These are phyloP conservation scores for Morella rubra DNA, from an alignment of 306 rosid genomes.

Conservation along the genomic window DNA sequence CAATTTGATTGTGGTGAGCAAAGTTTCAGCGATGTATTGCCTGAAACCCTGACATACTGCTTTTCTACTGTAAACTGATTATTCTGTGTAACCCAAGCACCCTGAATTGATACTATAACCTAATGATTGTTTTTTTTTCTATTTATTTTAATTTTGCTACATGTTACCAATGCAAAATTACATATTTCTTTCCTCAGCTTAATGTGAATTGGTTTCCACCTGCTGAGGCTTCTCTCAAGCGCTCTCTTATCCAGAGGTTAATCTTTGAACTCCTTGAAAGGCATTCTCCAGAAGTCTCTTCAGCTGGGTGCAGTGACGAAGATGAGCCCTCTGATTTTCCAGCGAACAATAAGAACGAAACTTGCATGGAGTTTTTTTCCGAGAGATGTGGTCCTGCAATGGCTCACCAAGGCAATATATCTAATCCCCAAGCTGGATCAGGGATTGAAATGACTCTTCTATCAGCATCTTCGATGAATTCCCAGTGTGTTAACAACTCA, in stretches of 20 bases:
- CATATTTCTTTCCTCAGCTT: constrained; percentile 56
- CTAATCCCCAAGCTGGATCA: constrained; percentile 46
- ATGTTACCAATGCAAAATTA: constrained; percentile 22
- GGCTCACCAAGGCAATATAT: constrained; percentile 38
- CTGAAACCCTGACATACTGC: neutral
- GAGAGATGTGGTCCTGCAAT: constrained; percentile 40
- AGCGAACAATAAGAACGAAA: constrained; percentile 41
- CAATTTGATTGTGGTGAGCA: neutral
- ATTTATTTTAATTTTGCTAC: constrained; percentile 10
- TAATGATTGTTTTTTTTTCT: constrained; percentile 9
- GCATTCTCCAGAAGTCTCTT: constrained; percentile 41
- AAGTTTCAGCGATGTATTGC: neutral
- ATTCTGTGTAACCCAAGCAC: neutral
- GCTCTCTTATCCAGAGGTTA: constrained; percentile 78
- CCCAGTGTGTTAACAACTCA: constrained; percentile 53
- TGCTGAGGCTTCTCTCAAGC: constrained; percentile 87
- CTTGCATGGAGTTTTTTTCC: constrained; percentile 38
- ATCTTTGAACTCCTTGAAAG: constrained; percentile 70
- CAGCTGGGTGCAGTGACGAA: constrained; percentile 53
- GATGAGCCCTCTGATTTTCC: constrained; percentile 28
- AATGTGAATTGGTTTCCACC: constrained; percentile 84
- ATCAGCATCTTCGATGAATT: constrained; percentile 59
- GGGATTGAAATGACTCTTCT: constrained; percentile 79
- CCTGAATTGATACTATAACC: neutral
- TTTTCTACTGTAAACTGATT: neutral